Percentiles rank a stretch among this genome's conserved stretches.
Evolutionary conservation across 108 stramenopile genomes (phyloP).

Genomic region (Fragilaria radians): DNA sequence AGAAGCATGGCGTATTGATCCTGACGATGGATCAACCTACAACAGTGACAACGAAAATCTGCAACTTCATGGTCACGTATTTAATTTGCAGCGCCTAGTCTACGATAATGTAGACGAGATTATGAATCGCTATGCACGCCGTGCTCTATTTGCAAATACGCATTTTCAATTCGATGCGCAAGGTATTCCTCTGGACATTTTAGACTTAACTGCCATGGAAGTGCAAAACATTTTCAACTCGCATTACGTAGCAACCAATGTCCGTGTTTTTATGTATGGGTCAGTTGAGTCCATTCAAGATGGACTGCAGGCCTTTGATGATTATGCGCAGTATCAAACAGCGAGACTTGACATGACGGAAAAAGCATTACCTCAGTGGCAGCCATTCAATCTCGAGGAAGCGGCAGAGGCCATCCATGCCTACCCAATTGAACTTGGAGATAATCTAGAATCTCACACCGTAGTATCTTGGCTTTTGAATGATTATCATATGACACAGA

Average conservation of each 20-base stretch:
- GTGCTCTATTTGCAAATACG: conserved; percentile 83
- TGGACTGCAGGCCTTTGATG: conserved; percentile 59
- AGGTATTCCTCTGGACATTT: conserved; percentile 86
- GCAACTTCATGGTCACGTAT: conserved; percentile 82
- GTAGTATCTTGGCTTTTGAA: conserved; percentile 85
- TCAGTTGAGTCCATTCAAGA: conserved; percentile 67
- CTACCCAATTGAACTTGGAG: conserved; percentile 40
- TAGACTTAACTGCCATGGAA: conserved; percentile 69
- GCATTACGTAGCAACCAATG: conserved; percentile 94
- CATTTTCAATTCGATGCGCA: conserved; percentile 76
- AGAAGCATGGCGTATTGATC: conserved; percentile 94
- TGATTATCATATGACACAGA: conserved; percentile 50
- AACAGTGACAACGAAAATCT: conserved; percentile 30
- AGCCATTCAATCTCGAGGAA: conserved; percentile 28
- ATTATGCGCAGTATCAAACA: conserved; percentile 54
- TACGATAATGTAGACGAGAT: conserved; percentile 81
- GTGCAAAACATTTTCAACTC: conserved; percentile 79
- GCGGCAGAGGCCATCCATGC: conserved; percentile 19
- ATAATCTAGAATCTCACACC: conserved; percentile 48
- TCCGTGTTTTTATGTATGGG: conserved; percentile 87
- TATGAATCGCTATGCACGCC: conserved; percentile 57
- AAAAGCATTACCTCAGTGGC: conserved; percentile 32
- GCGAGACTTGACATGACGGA: conserved; percentile 26
- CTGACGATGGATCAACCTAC: background rate
- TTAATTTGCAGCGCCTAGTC: conserved; percentile 90